phyloP scores from a whole-genome alignment of 140 eudicot species.

The Senecio squalidus region DNA sequence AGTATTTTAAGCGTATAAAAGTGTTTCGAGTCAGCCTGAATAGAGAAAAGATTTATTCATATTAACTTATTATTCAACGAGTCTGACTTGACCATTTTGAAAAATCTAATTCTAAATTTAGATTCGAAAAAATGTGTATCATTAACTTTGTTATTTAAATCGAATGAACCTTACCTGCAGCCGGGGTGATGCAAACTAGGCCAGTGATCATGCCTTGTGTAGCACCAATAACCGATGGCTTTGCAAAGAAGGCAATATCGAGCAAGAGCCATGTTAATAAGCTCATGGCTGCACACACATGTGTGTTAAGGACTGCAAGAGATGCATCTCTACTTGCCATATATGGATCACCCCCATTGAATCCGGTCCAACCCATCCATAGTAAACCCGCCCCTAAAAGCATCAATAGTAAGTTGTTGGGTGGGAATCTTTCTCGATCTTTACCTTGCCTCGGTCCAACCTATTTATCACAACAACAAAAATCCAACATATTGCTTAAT shows the following conservation, averaged over 20 bases:
- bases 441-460: slow-evolving; percentile 74
- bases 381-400: slow-evolving; percentile 83
- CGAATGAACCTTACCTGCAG: slow-evolving; percentile 49
- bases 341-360: slow-evolving; percentile 90
- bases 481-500: background rate
- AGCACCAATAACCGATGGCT: slow-evolving; percentile 88
- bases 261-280: slow-evolving; percentile 77
- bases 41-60: no score
- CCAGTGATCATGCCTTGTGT: slow-evolving; percentile 93
- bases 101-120: background rate
- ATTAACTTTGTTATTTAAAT: background rate
- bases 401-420: slow-evolving; percentile 81
- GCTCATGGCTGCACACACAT: slow-evolving; percentile 75
- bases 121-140: background rate
- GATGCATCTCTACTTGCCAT: slow-evolving; percentile 73
- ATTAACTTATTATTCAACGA: no score
- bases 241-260: slow-evolving; percentile 62
- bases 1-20: no score
- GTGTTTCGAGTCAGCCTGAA: no score
- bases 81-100: no score
- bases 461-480: slow-evolving; percentile 23
- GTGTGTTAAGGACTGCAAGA: slow-evolving; percentile 80
- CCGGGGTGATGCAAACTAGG: slow-evolving; percentile 88
- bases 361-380: slow-evolving; percentile 98
- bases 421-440: slow-evolving; percentile 83